These are phyloP conservation scores for Fusarium tjaetaba DNA, from an alignment of 2,329 filamentous ascomycete genomes.

Conservation along the genomic window DNA sequence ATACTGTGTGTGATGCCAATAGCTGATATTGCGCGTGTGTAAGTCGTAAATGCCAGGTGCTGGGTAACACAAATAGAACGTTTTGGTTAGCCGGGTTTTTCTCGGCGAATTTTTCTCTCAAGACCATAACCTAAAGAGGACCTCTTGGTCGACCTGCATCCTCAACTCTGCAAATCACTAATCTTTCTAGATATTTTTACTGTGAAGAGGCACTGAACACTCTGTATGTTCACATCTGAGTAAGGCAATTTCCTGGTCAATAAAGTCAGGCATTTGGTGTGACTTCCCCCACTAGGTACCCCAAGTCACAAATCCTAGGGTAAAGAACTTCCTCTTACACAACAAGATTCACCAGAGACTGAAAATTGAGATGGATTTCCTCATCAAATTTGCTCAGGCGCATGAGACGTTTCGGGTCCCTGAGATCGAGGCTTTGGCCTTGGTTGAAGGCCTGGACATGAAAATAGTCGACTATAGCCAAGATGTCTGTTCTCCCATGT, in stretches of 20 bases:
- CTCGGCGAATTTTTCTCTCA: slow-evolving; percentile 40
- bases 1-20: not conserved
- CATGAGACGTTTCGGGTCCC: slow-evolving; percentile 91
- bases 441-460: slow-evolving; percentile 72
- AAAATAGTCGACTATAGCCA: slow-evolving; percentile 79
- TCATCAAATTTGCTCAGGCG: slow-evolving; percentile 88
- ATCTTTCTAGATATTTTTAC: not conserved
- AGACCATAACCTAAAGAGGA: slow-evolving; percentile 59
- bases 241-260: not conserved
- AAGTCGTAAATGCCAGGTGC: slow-evolving; percentile 2
- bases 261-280: not conserved
- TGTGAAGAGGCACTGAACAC: not conserved
- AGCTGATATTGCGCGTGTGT: not conserved
- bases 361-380: slow-evolving; percentile 71
- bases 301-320: not conserved
- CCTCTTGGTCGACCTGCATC: slow-evolving; percentile 57
- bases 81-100: slow-evolving; percentile 40
- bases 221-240: not conserved
- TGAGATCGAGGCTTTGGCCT: slow-evolving; percentile 83
- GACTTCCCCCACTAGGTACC: slow-evolving; percentile 16
- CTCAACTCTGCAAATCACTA: slow-evolving; percentile 1
- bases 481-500: slow-evolving; percentile 65
- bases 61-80: slow-evolving; percentile 1
- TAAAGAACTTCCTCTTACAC: not conserved
- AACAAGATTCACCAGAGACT: not conserved